These are phyloP conservation scores for Emericellopsis terricola DNA, from an alignment of 495 filamentous ascomycete genomes.

Conservation along the genomic window DNA sequence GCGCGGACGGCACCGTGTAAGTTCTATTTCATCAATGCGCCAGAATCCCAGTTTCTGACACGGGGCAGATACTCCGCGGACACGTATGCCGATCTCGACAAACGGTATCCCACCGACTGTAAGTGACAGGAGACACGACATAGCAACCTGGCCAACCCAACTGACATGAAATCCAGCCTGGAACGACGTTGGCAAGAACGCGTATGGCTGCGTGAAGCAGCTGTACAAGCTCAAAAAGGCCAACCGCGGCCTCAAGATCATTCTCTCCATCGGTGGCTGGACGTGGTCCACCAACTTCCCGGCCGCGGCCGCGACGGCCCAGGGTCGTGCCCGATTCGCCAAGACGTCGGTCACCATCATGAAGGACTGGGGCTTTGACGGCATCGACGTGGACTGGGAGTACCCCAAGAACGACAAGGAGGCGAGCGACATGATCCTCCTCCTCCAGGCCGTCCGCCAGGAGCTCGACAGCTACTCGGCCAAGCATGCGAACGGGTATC, in stretches of 20 bases:
- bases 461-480: constrained; percentile 47
- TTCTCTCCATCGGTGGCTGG: constrained; percentile 83
- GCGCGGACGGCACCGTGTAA: constrained; percentile 66
- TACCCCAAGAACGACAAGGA: constrained; percentile 38
- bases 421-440: constrained; percentile 48
- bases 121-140: too few relatives aligned
- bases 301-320: constrained; percentile 38
- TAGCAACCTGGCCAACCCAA: too few relatives aligned
- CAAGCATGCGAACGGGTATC: constrained; percentile 25
- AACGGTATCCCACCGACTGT: constrained; percentile 60
- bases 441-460: constrained; percentile 46
- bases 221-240: constrained; percentile 67
- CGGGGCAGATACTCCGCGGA: constrained; percentile 28
- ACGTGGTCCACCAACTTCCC: constrained; percentile 72
- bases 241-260: constrained; percentile 62
- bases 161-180: too few relatives aligned
- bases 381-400: constrained; percentile 46
- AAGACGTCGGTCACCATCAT: constrained; percentile 45
- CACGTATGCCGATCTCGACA: constrained; percentile 42
- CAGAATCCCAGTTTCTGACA: too few relatives aligned
- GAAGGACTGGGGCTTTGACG: constrained; percentile 40
- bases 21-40: constrained; percentile 4
- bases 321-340: constrained; percentile 41
- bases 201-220: constrained; percentile 74
- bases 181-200: constrained; percentile 45